Evolutionary conservation across 208 protist species (phyloP).

Genomic region (Strigomonas galati): DNA sequence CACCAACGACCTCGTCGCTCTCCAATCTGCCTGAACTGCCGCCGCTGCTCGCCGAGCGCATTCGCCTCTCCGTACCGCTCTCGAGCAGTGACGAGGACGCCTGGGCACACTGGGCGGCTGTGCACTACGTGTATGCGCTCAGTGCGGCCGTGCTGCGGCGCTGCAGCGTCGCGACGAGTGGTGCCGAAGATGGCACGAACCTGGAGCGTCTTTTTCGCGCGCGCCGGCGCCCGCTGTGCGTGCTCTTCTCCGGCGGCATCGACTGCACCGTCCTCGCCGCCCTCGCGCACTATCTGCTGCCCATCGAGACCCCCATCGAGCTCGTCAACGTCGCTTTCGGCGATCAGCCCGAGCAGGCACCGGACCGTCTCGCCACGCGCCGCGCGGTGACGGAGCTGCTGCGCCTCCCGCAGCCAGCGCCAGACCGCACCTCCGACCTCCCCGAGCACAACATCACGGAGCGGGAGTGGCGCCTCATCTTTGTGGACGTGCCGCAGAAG

Average conservation of each 20-base stretch:
- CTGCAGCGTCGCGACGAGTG: conserved; percentile 43
- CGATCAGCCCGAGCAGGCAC: conserved; percentile 58
- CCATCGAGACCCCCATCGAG: conserved; percentile 85
- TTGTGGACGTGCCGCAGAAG: conserved; percentile 78
- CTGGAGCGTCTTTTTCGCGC: conserved; percentile 32
- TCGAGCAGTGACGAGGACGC: conserved; percentile 16
- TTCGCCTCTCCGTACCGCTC: conserved; percentile 3
- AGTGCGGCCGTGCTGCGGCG: conserved; percentile 59
- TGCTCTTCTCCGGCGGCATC: conserved; percentile 94
- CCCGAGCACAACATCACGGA: conserved; percentile 12
- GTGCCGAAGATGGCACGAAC: conserved; percentile 44
- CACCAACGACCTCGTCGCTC: too few species aligned
- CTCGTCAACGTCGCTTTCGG: conserved; percentile 95
- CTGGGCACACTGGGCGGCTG: conserved; percentile 46
- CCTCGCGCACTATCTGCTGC: conserved; percentile 82
- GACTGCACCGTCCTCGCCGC: conserved; percentile 93
- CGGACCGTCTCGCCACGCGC: conserved; percentile 81
- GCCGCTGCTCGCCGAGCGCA: conserved; percentile 11
- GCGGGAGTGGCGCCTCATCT: conserved; percentile 84
- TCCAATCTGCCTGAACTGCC: conserved; percentile 12
- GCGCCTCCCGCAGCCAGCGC: conserved; percentile 38
- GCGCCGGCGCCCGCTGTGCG: conserved; percentile 54
- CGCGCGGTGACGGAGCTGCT: conserved; percentile 79
- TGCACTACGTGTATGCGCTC: conserved; percentile 69
- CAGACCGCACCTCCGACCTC: conserved; percentile 10